phyloP scores from a whole-genome alignment of 148 eudicot species.

The Vaccinium darrowii region DNA sequence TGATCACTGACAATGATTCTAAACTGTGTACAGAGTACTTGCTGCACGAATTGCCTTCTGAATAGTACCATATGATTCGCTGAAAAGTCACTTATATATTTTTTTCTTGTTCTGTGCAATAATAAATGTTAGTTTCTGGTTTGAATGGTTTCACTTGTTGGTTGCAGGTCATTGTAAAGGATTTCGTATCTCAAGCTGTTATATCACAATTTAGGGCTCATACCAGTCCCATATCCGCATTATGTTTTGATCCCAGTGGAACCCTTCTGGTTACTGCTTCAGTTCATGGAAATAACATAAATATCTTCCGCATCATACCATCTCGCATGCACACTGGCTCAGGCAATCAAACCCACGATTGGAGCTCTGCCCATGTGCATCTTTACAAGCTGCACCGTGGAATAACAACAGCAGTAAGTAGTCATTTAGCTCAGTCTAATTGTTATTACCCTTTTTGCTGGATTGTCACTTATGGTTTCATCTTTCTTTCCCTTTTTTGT shows the following conservation, averaged over 20 bases:
- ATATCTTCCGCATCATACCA: slow-evolving; percentile 48
- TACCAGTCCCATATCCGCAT: slow-evolving; percentile 43
- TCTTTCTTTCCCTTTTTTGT: slow-evolving; percentile 13
- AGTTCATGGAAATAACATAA: slow-evolving; percentile 41
- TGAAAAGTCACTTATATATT: background rate
- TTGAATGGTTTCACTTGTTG: background rate
- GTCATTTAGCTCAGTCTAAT: slow-evolving; percentile 1
- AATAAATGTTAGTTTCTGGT: background rate
- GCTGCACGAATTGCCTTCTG: background rate
- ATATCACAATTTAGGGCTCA: slow-evolving; percentile 49
- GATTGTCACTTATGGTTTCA: background rate
- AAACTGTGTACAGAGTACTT: background rate
- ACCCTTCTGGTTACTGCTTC: slow-evolving; percentile 51
- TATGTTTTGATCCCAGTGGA: slow-evolving; percentile 52
- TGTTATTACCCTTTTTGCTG: background rate
- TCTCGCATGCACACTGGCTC: slow-evolving; percentile 22
- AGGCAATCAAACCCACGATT: slow-evolving; percentile 27
- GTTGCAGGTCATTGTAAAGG: slow-evolving; percentile 42
- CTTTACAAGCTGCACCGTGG: slow-evolving; percentile 51
- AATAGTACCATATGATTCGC: background rate
- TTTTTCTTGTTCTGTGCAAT: background rate
- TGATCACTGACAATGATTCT: background rate
- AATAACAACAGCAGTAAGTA: slow-evolving; percentile 39
- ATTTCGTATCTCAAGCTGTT: slow-evolving; percentile 34
- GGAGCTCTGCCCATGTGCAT: slow-evolving; percentile 44